phyloP scores from a whole-genome alignment of 2,329 filamentous ascomycete species.

The Ophidiomyces ophidiicola region DNA sequence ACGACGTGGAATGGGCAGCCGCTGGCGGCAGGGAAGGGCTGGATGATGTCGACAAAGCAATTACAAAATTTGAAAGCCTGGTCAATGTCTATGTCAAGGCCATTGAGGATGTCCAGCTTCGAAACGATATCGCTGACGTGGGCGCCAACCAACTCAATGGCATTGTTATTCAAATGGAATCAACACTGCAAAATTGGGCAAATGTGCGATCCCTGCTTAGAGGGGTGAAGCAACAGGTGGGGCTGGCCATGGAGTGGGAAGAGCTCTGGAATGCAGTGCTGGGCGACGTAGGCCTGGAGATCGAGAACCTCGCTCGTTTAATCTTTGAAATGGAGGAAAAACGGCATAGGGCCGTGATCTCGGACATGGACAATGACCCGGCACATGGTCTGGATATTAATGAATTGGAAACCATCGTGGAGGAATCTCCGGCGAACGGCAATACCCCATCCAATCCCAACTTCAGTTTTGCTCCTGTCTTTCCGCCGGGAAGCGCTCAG shows the following conservation, averaged over 20 bases:
- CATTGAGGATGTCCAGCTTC: conserved; percentile 80
- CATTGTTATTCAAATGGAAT: conserved; percentile 81
- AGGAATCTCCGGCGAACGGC: conserved; percentile 58
- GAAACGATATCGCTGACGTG: conserved; percentile 62
- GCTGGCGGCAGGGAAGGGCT: conserved; percentile 57
- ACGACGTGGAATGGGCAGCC: conserved; percentile 92
- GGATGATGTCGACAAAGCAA: conserved; percentile 52
- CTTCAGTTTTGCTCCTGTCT: conserved; percentile 52
- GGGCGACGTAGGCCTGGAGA: conserved; percentile 83
- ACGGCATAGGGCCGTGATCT: conserved; percentile 59
- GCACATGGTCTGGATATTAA: conserved; percentile 58
- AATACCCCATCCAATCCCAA: conserved; percentile 47
- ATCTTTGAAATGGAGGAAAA: conserved; percentile 98
- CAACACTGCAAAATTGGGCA: conserved; percentile 71
- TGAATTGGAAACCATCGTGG: conserved; percentile 84
- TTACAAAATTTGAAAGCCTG: conserved; percentile 71
- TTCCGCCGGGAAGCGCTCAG: conserved; percentile 40
- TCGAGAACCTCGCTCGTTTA: conserved; percentile 63
- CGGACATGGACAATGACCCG: conserved; percentile 46
- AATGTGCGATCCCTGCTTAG: conserved; percentile 67
- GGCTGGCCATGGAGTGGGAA: conserved; percentile 98
- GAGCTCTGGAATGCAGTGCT: conserved; percentile 90
- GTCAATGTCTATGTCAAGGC: conserved; percentile 86
- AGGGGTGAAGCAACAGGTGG: conserved; percentile 76
- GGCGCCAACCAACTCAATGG: conserved; percentile 57